A percentile compares a stretch with the other conserved stretches of the same genome.
phyloP scores from a whole-genome alignment of 805 yeast species.

The Nakazawaea peltata region DNA sequence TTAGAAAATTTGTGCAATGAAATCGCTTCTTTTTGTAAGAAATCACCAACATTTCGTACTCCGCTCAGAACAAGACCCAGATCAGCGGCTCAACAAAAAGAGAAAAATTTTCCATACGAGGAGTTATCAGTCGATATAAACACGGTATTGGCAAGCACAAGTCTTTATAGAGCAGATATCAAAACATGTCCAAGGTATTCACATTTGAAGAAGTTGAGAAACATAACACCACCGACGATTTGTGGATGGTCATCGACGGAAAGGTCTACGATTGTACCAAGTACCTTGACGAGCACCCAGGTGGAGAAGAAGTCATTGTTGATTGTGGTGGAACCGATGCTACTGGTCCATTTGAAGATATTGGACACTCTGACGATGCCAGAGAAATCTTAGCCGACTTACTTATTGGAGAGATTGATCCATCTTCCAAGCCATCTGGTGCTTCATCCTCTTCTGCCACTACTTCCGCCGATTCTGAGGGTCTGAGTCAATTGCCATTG shows the following conservation, averaged over 20 bases:
- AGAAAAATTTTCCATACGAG: no score
- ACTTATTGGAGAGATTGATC: conserved; percentile 75
- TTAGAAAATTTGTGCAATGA: conserved; percentile 8
- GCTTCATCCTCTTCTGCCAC: conserved; percentile 12
- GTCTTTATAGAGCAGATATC: no score
- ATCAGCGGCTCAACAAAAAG: no score
- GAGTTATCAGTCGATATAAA: no score
- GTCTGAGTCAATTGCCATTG: conserved; percentile 23
- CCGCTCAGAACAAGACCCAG: no score
- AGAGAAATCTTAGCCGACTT: conserved; percentile 62
- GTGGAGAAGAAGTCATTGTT: conserved; percentile 61
- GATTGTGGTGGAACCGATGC: conserved; percentile 78
- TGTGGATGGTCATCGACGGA: conserved; percentile 81
- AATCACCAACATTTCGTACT: no score
- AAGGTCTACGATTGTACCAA: conserved; percentile 70
- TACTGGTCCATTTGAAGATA: conserved; percentile 69
- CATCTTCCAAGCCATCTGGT: conserved; percentile 31
- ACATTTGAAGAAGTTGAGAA: conserved; percentile 60
- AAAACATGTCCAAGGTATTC: conserved; percentile 39
- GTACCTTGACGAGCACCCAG: conserved; percentile 74
- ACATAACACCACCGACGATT: conserved; percentile 68
- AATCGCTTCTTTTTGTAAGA: conserved; percentile 6
- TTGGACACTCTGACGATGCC: conserved; percentile 98
- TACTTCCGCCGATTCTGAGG: conserved; percentile 12
- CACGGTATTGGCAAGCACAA: no score